Base-by-base conservation (phyloP, 331 rosid genomes). In the Acacia pycnantha region DNA sequence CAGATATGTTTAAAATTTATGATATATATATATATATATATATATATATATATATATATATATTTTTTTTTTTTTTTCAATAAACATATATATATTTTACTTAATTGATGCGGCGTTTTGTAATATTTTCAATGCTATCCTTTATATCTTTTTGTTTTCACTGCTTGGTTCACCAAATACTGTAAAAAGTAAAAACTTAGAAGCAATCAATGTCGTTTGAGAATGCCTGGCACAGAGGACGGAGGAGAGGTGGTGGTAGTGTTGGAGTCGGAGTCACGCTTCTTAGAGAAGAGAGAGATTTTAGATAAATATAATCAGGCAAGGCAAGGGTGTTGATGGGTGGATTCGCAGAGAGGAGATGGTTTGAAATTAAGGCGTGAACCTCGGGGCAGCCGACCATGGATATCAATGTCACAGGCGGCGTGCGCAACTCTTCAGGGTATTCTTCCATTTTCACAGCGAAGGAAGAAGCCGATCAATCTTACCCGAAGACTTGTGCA, bases 291-390 rank as follows among this genome's bases (percentile, higher is more conserved):
- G 80, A 91, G 88, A 46, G 88, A 76, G 94, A 89, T 84, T 83
- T 96, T 91, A 43, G 97, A 79, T 33, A 92, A 82, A n/a, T n/a
- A n/a, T n/a, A n/a, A 83, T 94, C 91, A 1, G 97, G 98, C 51
- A 96, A 85, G 43, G 98, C 97, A 3, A 96, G 88, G 58, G 98
- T 89, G 89, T 92, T 94, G 82, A 92, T 92, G 35, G 99, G 99
- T 27, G 99, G 98, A 73, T 89, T 93, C 14, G 76, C 87, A 0
- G 94, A 88, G 73, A 91, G 85, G 3, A 96, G 93, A 56, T 91
- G 87, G 44, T 85, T 78, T 22, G 97, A 90, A 21, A 94, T 80
- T 31, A 83, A 50, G 65, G 86, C 18, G 82, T 94, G 99, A 11
- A 92, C 90, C 61, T 96, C 93, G 4, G 95, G 79, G 79, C 90